These are phyloP conservation scores for Amborella trichopoda DNA, from an alignment of 164 flowering plant genomes.

Conservation along the genomic window DNA sequence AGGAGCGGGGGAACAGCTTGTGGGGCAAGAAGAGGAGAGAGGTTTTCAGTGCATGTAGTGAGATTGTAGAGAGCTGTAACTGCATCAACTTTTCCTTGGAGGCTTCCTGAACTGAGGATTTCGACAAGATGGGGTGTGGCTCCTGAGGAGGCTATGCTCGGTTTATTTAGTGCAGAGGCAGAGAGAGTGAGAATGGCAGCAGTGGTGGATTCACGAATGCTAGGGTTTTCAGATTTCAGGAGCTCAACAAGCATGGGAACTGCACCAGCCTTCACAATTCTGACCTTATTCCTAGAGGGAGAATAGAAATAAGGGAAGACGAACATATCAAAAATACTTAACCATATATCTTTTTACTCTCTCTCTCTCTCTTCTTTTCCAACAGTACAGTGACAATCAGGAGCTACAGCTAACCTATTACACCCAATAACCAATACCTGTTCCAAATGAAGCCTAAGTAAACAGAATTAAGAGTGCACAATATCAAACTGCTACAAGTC, in stretches of 20 bases:
- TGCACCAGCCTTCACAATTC: slow-evolving; percentile 57
- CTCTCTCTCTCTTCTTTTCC: too few relatives aligned
- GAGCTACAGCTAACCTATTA: too few relatives aligned
- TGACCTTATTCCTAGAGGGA: slow-evolving; percentile 71
- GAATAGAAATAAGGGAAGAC: slow-evolving; percentile 2
- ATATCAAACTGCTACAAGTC: too few relatives aligned
- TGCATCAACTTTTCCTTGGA: slow-evolving; percentile 71
- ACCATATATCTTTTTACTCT: too few relatives aligned
- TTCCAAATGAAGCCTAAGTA: too few relatives aligned
- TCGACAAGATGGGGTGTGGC: slow-evolving; percentile 56
- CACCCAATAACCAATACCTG: too few relatives aligned
- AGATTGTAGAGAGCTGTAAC: slow-evolving; percentile 71
- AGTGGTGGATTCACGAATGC: slow-evolving; percentile 53
- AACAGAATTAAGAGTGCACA: not conserved
- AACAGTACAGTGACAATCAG: too few relatives aligned
- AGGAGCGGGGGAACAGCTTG: slow-evolving; percentile 54
- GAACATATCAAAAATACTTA: too few relatives aligned
- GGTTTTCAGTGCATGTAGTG: slow-evolving; percentile 31
- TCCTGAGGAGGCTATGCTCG: slow-evolving; percentile 43
- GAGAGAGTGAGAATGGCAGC: slow-evolving; percentile 73
- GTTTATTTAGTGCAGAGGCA: slow-evolving; percentile 48
- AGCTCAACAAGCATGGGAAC: slow-evolving; percentile 57
- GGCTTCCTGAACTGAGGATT: slow-evolving; percentile 47
- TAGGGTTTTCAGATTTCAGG: slow-evolving; percentile 34
- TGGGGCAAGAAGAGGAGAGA: slow-evolving; percentile 27